phyloP scores from a whole-genome alignment of 2,329 filamentous ascomycete species.

The Bipolaris cookei region DNA sequence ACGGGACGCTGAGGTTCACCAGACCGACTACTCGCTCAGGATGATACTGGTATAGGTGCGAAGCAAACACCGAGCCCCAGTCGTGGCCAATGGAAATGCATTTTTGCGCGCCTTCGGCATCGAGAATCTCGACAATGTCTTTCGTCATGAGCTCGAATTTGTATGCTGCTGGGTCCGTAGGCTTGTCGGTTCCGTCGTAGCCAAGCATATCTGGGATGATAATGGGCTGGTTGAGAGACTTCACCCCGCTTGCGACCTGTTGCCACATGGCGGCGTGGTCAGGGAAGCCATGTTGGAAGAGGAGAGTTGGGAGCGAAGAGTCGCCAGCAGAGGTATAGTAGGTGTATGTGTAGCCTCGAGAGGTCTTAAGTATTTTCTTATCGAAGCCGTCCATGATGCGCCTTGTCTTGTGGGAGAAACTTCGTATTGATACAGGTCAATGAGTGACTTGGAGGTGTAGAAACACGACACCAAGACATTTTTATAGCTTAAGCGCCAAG shows the following conservation, averaged over 20 bases:
- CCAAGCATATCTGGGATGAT: conserved; percentile 50
- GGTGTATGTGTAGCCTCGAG: conserved; percentile 36
- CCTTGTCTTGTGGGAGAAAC: not conserved
- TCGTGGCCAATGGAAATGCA: conserved; percentile 58
- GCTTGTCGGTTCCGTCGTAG: conserved; percentile 48
- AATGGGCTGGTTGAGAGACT: conserved; percentile 50
- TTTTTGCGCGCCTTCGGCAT: conserved; percentile 29
- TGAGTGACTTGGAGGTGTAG: not conserved
- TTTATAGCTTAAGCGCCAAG: conserved; percentile 1
- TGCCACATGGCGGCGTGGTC: conserved; percentile 56
- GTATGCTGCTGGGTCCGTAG: conserved; percentile 32
- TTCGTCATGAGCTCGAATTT: conserved; percentile 30
- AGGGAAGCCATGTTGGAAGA: conserved; percentile 60
- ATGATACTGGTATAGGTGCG: conserved; percentile 53
- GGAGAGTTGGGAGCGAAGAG: conserved; percentile 30
- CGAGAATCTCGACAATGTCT: conserved; percentile 37
- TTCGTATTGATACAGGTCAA: not conserved
- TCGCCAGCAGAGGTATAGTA: conserved; percentile 34
- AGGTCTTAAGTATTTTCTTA: conserved; percentile 37
- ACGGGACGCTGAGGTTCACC: conserved; percentile 53
- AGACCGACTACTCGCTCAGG: conserved; percentile 53
- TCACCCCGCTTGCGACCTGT: conserved; percentile 50
- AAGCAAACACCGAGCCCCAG: conserved; percentile 54
- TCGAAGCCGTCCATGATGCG: conserved; percentile 36
- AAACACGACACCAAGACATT: not conserved